Percentiles rank a stretch among this genome's conserved stretches.
These are phyloP conservation scores for Vitis riparia DNA, from an alignment of 164 flowering plant genomes.

Conservation along the genomic window DNA sequence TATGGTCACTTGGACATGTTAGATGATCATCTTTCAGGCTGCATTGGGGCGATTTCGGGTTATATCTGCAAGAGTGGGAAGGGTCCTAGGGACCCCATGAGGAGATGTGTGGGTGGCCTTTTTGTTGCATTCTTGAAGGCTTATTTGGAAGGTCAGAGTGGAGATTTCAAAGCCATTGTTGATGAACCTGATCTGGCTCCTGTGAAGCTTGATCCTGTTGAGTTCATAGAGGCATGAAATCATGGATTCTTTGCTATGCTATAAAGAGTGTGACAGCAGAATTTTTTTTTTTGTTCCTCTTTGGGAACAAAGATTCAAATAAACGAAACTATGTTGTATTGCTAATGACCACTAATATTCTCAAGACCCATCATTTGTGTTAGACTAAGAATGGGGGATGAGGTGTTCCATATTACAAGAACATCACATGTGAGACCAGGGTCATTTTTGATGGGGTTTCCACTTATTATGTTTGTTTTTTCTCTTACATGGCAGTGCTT, in stretches of 20 bases:
- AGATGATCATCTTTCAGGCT: slow-evolving; percentile 24
- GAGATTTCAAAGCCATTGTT: slow-evolving; percentile 25
- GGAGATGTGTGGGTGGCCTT: slow-evolving; percentile 50
- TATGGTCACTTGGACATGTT: slow-evolving; percentile 58
- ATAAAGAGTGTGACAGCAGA: neutral
- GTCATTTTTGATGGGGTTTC: too few species aligned
- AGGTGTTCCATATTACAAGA: too few species aligned
- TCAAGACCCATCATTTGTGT: too few species aligned
- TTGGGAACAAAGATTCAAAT: too few species aligned
- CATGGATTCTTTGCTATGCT: neutral
- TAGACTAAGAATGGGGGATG: too few species aligned
- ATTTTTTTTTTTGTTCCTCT: too few species aligned
- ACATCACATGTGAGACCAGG: too few species aligned
- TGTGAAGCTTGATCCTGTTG: slow-evolving; percentile 23
- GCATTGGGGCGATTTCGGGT: neutral
- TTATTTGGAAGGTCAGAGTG: slow-evolving; percentile 16
- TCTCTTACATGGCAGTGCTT: too few species aligned
- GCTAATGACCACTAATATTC: too few species aligned
- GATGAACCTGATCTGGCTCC: slow-evolving; percentile 30
- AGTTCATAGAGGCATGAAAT: slow-evolving; percentile 5
- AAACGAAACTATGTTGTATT: too few species aligned
- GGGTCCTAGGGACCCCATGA: slow-evolving; percentile 32
- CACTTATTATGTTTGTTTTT: too few species aligned
- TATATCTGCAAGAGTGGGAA: slow-evolving; percentile 30
- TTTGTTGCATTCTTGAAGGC: slow-evolving; percentile 44